Evolutionary conservation across 2,329 filamentous ascomycete genomes (phyloP), one percentile per base, ranked within the genome.

Genomic region (Paecilomyces fulvus): DNA sequence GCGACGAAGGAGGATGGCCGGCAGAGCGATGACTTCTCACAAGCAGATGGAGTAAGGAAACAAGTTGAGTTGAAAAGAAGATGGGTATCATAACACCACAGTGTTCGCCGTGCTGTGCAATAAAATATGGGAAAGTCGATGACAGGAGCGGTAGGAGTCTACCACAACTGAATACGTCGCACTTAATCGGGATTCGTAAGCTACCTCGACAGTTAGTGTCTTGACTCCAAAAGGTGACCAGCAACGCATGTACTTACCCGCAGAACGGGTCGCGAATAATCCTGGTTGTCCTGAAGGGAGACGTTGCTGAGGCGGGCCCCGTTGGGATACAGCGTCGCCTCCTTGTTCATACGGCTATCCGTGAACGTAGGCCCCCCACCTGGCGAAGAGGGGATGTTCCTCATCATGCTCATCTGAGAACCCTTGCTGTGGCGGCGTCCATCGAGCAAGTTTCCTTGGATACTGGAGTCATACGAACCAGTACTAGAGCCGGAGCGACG

Each of bases 241-340:
- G 7, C 14, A 20, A 17, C 6, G 9, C 14, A 8, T 9, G 0
- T 7, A 69, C 73, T 65, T 59, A 76, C 73, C 46, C 73, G 71
- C 61, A 76, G 63, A 31, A 76, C 73, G 49, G 73, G 75, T 25
- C 76, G 69, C 31, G 75, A 77, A 63, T 78, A 78, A 60, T 78
- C 76, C 62, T 76, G 73, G 56, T 77, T 73, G 58, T 78, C 76
- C 58, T 77, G 75, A 20, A 78, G 70, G 17, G 75, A 78, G 17
- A 76, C 66, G 57, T 72, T 75, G 62, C 75, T 77, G 49, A 71
- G 65, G 31, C 74, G 74, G 52, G 68, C 63, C 55, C 73, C 74
- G 53, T 74, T 68, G 12, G 69, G 67, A 60, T 74, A 75, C 54
- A 77, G 68, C 23, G 68, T 61, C 7, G 70, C 67, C 58, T 72